A percentile compares a stretch with the other conserved stretches of the same genome.
phyloP scores from a whole-genome alignment of 805 yeast genomes.

The Metschnikowia kunwiensis region DNA sequence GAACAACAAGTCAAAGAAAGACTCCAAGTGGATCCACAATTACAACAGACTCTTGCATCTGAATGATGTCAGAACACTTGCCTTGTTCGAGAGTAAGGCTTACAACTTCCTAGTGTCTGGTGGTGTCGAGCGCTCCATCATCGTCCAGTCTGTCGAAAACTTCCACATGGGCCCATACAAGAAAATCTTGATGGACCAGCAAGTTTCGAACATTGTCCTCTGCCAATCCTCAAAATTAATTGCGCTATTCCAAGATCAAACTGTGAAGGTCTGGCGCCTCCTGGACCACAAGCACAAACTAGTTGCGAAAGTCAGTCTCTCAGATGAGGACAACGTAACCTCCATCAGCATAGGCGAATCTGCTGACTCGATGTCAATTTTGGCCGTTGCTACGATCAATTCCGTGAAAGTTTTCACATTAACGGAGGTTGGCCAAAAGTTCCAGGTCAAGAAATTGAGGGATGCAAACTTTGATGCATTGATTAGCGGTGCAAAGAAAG shows the following conservation, averaged over 20 bases:
- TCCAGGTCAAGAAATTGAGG: constrained; percentile 53
- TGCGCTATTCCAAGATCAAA: constrained; percentile 78
- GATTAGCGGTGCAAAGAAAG: constrained; percentile 54
- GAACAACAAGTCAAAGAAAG: constrained; percentile 22
- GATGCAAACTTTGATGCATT: constrained; percentile 39
- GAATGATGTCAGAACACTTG: constrained; percentile 78
- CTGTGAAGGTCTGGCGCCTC: constrained; percentile 76
- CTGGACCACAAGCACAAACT: constrained; percentile 48
- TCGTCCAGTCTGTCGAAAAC: constrained; percentile 59
- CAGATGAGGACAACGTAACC: constrained; percentile 79
- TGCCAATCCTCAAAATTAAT: constrained; percentile 50
- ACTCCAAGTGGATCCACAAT: constrained; percentile 68
- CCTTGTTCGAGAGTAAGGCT: constrained; percentile 65
- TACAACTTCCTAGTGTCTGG: constrained; percentile 72
- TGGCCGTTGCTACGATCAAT: constrained; percentile 70
- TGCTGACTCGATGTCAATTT: constrained; percentile 48
- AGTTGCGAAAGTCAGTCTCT: constrained; percentile 60
- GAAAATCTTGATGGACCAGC: constrained; percentile 65
- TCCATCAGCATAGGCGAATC: constrained; percentile 57
- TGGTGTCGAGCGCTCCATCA: constrained; percentile 74
- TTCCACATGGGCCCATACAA: constrained; percentile 71
- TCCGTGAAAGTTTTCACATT: constrained; percentile 68
- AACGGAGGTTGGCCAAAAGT: constrained; percentile 35
- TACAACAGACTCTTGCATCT: constrained; percentile 79
- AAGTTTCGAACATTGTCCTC: constrained; percentile 48